Base-by-base conservation (phyloP, 2,329 filamentous ascomycete genomes). In the Drechslerella stenobrocha region DNA sequence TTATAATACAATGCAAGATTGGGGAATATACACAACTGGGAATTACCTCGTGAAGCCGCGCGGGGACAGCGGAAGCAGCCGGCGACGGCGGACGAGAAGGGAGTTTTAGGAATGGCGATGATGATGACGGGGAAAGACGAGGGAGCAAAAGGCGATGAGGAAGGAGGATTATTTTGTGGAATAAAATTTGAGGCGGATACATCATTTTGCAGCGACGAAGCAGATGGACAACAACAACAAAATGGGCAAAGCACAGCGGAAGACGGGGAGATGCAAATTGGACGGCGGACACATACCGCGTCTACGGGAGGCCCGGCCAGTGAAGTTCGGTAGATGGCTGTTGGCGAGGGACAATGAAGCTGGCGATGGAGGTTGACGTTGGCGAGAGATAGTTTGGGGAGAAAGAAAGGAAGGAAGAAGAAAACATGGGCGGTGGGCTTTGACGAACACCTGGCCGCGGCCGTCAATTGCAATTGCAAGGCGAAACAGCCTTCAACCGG, bases 391-490 rank as follows among this genome's bases (percentile, higher is more conserved):
- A 30, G 35, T 44, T 32, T 45, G 50, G 45, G 50, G 58, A 52
- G 50, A 51, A 52, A 56, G 50, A 60, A 51, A 44, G 52, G 40
- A 37, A 37, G 40, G 48, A 55, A 46, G 52, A 67, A 60, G 61
- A 67, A 67, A 60, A 59, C 30, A 50, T 52, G 48, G 58, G 61
- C 59, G 48, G 50, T 64, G 51, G 61, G n/a, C n/a, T n/a, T n/a
- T n/a, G n/a, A n/a, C n/a, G n/a, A n/a, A n/a, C n/a, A n/a, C n/a
- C n/a, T n/a, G n/a, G n/a, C n/a, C n/a, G n/a, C n/a, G n/a, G n/a
- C n/a, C n/a, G n/a, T 28, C 50, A 52, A 42, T 22, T 37, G 37
- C 47, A 44, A 44, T 50, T 32, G 20, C 44, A 64, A 30, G 11
- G 28, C 11, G n/a, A n/a, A n/a, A n/a, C n/a, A n/a, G n/a, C n/a